These are phyloP conservation scores for Gonium pectorale DNA, from an alignment of 139 green algal genomes.

Conservation along the genomic window DNA sequence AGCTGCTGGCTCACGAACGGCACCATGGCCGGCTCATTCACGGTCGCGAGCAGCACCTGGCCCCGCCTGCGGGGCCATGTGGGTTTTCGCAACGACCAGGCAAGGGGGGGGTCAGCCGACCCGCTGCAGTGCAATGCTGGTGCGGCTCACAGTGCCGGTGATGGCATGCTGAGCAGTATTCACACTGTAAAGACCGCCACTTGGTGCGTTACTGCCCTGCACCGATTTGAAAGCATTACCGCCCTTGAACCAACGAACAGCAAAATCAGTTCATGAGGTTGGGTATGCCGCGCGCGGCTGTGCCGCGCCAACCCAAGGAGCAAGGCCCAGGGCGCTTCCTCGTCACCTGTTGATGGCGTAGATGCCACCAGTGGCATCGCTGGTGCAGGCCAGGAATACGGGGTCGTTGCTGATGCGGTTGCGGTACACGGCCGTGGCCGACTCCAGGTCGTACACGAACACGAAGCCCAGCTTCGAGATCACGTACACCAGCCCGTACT, in stretches of 20 bases:
- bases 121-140: too few species aligned
- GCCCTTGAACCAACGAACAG: too few species aligned
- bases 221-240: too few species aligned
- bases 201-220: too few species aligned
- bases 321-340: background rate
- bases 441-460: constrained; percentile 99
- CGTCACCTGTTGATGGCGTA: constrained; percentile 94
- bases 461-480: constrained; percentile 98
- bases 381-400: constrained; percentile 93
- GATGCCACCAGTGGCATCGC: constrained; percentile 86
- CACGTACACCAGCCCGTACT: constrained; percentile 84
- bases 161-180: too few species aligned
- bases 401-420: constrained; percentile 96
- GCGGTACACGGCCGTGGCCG: constrained; percentile 95
- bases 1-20: constrained; percentile 95
- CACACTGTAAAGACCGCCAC: too few species aligned
- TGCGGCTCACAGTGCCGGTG: too few species aligned
- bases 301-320: too few species aligned
- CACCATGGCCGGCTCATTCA: constrained; percentile 96
- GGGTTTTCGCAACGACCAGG: too few species aligned
- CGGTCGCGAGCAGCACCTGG: constrained; percentile 92
- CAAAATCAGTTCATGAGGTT: too few species aligned
- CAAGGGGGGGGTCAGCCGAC: too few species aligned
- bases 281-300: too few species aligned
- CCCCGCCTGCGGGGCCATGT: constrained; percentile 79